A percentile compares a stretch with the other conserved stretches of the same genome.
Evolutionary conservation across 225 moss, liverwort and hornwort species (phyloP).

Genomic region (Takakia lepidozioides): DNA sequence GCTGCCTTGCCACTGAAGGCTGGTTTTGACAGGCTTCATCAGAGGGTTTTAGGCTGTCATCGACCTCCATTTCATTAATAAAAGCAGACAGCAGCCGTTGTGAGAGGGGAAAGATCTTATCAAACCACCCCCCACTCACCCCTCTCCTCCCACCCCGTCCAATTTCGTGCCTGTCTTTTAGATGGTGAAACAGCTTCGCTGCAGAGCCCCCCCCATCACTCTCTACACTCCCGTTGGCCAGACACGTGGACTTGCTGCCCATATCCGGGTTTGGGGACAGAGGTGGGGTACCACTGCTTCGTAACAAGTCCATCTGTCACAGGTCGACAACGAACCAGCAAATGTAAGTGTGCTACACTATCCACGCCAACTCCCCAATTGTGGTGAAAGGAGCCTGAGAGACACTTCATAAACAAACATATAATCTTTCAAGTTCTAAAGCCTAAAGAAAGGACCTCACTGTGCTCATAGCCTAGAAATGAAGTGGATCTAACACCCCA

Average conservation of each 20-base stretch:
- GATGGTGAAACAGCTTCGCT: constrained; percentile 41
- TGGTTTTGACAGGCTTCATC: constrained; percentile 49
- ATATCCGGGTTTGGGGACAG: constrained; percentile 32
- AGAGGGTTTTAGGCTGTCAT: constrained; percentile 15
- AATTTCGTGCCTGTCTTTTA: constrained; percentile 39
- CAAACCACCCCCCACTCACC: constrained; percentile 54
- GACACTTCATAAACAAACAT: background rate
- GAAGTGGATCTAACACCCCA: no score
- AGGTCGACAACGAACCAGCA: background rate
- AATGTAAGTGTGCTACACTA: no score
- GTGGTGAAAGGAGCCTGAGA: no score
- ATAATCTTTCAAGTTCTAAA: background rate
- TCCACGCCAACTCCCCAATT: no score
- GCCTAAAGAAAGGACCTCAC: background rate
- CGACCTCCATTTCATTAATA: constrained; percentile 53
- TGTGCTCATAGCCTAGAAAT: no score
- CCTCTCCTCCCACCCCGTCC: constrained; percentile 54
- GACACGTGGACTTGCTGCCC: constrained; percentile 39
- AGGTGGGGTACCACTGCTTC: constrained; percentile 22
- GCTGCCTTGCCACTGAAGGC: constrained; percentile 8
- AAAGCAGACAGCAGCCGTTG: constrained; percentile 73
- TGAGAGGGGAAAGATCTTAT: constrained; percentile 72
- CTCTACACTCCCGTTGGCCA: constrained; percentile 63
- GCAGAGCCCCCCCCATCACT: constrained; percentile 41
- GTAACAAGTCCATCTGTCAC: constrained; percentile 49